Base-by-base conservation (phyloP, 495 filamentous ascomycete species). In the Aspergillus leporis region DNA sequence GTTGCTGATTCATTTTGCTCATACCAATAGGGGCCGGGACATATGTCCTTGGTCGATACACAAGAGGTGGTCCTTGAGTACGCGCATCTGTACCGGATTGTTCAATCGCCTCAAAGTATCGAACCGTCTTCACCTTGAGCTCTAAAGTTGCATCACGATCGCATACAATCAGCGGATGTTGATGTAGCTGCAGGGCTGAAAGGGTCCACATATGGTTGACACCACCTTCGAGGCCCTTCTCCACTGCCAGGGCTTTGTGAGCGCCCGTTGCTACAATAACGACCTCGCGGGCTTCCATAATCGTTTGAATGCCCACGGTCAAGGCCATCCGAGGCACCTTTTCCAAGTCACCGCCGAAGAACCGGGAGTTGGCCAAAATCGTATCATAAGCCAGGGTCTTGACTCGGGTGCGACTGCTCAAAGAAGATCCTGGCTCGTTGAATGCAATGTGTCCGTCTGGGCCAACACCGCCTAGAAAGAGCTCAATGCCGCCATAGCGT, bases 201-300 rank as follows among this genome's bases (percentile, higher is more conserved):
- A 92, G 80, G 0, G 91, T 93, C 89, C 90, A 93, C 90, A 93
- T 93, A 75, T 93, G 90, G 67, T 91, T 92, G 43, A 95, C 83
- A 8, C 88, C 89, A 30, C 86, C 86, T 68, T 95, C 91, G 31
- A 95, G 85, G 62, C 89, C 91, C 59, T 85, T 86, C 65, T 93
- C 87, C 58, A 93, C 71, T n/a, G 91, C 90, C 6, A 90, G 75
- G 0, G 91, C 85, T 70, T 93, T 95, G 75, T 89, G 87, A 7
- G 90, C 83, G 9, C 91, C 91, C 0, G 89, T 87, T 50, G 90
- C 89, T 38, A 95, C 87, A 56, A 91, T 86, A 4, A 95, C 88
- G 1, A 95, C 89, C 71, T 93, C 91, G 21, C 87, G 80, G 0
- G 89, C 86, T 64, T 95, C 90, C 65, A 93, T 80, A 30, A 93